Percentiles rank a stretch among this genome's conserved stretches.
Conservation (phyloP, 495 filamentous ascomycete genomes). For the Xylaria castorea region DNA sequence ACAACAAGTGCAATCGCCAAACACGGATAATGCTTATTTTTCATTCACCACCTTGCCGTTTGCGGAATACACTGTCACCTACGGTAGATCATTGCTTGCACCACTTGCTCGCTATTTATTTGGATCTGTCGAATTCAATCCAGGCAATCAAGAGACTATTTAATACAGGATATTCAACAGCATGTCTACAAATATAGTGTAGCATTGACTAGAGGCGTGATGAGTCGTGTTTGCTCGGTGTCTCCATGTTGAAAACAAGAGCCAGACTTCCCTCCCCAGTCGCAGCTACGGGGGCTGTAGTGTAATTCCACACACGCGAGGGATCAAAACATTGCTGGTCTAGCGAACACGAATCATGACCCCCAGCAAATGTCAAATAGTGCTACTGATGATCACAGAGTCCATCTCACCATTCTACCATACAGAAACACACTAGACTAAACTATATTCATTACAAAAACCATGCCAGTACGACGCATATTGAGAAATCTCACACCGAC, state of each 20-base stretch:
- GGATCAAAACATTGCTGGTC: slow-evolving; percentile 4
- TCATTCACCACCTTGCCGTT: slow-evolving; percentile 24
- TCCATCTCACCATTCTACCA: slow-evolving; percentile 16
- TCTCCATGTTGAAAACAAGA: slow-evolving; percentile 13
- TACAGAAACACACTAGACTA: background rate
- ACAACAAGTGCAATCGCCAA: slow-evolving; percentile 17
- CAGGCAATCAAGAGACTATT: background rate
- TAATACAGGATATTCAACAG: background rate
- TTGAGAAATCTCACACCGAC: slow-evolving; percentile 17
- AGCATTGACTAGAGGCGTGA: background rate
- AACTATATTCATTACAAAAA: slow-evolving; percentile 2
- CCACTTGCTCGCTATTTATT: background rate
- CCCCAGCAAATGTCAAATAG: slow-evolving; percentile 18
- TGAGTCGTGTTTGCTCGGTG: background rate
- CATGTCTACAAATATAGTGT: background rate
- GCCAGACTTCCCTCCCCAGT: slow-evolving; percentile 4
- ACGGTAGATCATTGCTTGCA: slow-evolving; percentile 1
- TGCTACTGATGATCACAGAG: slow-evolving; percentile 19
- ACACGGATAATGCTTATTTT: slow-evolving; percentile 23
- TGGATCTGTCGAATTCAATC: background rate
- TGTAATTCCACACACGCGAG: slow-evolving; percentile 2
- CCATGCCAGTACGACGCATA: slow-evolving; percentile 3
- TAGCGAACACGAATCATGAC: slow-evolving; percentile 29
- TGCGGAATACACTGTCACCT: slow-evolving; percentile 18
- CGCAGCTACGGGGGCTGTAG: background rate